Base-by-base conservation (phyloP, 1,284 basidiomycete genomes). In the Xanthoconium separans region DNA sequence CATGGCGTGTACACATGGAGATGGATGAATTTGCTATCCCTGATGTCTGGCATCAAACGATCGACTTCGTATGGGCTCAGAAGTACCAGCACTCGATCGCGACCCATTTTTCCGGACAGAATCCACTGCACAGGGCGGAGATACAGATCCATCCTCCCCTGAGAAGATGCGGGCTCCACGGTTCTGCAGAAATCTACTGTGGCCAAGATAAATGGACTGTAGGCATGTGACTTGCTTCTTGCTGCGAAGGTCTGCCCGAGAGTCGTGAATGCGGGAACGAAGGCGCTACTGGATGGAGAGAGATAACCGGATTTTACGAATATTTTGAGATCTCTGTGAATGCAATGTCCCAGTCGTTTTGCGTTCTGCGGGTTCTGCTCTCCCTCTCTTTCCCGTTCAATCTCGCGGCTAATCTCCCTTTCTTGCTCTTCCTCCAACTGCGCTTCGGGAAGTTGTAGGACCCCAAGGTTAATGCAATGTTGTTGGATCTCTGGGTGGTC, bases 1-100 rank as follows among this genome's bases (percentile, higher is more conserved):
- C 74, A 62, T 9, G 78, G 72, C 5, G 74, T 58, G 55, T 78
- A 80, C 1, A 74, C 22, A 50, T 79, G 77, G 7, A 80, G 64
- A 44, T 63, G 64, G 3, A 76, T 72, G 3, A 33, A 36, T 9
- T 58, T 54, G 57, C 69, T 73, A 18, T 43, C 37, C 20, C 67
- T 70, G 48, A 79, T 76, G 1, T 51, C 37, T 0, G 73, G 70
- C 10, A 79, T 62, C 12, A 79, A 65, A 29, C 57, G 53, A 44
- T 78, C 73, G 22, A 62, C 75, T 54, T 81, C 78, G 51, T 63
- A 70, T 5, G 77, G 76, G 56, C 79, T 79, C 53, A 77, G 51
- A 9, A 71, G 55, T 22, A 80, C 65, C 3, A 75, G 58, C 6
- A 63, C 50, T 6, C 22, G 42, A 6, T 39, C 44, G 6, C 31